Evolutionary conservation across 2,329 filamentous ascomycete genomes (phyloP).

Genomic region (Aspergillus pseudotamarii): DNA sequence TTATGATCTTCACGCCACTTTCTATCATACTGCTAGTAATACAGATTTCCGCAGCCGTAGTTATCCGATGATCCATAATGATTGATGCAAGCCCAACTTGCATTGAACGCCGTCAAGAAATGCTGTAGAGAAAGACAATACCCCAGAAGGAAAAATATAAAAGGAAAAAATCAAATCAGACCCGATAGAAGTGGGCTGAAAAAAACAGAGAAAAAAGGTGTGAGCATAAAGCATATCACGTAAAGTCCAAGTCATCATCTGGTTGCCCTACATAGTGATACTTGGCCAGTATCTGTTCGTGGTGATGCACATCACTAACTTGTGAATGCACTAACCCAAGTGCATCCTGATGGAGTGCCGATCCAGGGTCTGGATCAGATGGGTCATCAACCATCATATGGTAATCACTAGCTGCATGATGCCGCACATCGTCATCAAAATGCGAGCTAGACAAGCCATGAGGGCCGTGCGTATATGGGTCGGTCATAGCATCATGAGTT

Average conservation of each 20-base stretch:
- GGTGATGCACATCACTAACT: conserved; percentile 40
- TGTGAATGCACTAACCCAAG: conserved; percentile 43
- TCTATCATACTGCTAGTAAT: not conserved
- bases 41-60: not conserved
- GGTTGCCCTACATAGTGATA: conserved; percentile 43
- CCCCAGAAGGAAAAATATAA: not conserved
- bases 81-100: not conserved
- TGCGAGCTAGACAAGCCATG: conserved; percentile 36
- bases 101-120: not conserved
- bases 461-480: conserved; percentile 36
- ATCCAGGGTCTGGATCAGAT: conserved; percentile 36
- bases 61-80: not conserved
- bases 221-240: conserved; percentile 3
- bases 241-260: conserved; percentile 35
- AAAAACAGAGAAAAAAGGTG: not conserved
- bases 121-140: not conserved
- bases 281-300: conserved; percentile 43
- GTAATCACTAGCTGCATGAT: conserved; percentile 42
- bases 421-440: conserved; percentile 44
- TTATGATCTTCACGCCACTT: not conserved
- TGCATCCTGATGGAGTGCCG: conserved; percentile 39
- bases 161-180: not conserved
- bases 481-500: conserved; percentile 39
- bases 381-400: conserved; percentile 47
- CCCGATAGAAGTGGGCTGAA: not conserved